Evolutionary conservation across 2,329 filamentous ascomycete species (phyloP), one percentile per base, ranked within the genome.

Genomic region (Lasiodiplodia sp.): DNA sequence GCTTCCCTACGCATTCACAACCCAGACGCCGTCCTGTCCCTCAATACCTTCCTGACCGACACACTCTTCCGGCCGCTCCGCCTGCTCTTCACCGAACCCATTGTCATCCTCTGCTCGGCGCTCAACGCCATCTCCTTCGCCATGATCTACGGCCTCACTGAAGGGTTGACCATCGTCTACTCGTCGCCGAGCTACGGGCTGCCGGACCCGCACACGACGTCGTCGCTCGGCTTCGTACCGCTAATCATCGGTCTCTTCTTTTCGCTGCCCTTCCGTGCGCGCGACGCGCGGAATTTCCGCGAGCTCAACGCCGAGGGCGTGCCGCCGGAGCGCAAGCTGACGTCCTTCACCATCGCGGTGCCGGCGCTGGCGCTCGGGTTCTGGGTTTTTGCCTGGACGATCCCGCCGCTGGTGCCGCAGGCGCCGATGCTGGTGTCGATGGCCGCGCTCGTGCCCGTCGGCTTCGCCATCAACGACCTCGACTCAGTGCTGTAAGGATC

Each of bases 71-170:
- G 67, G 3, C 67, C 67, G 2, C 40, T 57, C n/a, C 58, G 60
- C 37, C 53, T 68, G 14, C 67, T 68, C 23, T 57, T 68, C 51
- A 68, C 67, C 34, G 67, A 68, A n/a, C 67, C 67, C n/a, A 68
- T 68, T 60, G 53, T 68, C 67, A 66, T 68, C 18, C 53, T 66
- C 38, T 67, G 53, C 34, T 56, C 68, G 4, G 64, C 52, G 3
- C 44, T 66, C 23, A 58, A 62, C 63, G 47, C 62, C 40, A 53
- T 69, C 18, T 40, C 63, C 14, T 69, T 56, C 21, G 68, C 44
- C 40, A 51, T 69, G 40, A 62, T 67, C 11, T 69, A 57, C 25
- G 44, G 51, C 5, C 55, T 69, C 2, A 58, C 67, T n/a, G 73
- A 73, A 55, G 70, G 69, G 8, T 49, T 68, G 16, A 34, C 40